Evolutionary conservation across 2,329 filamentous ascomycete species (phyloP).

Genomic region (Trichoderma pleuroti): DNA sequence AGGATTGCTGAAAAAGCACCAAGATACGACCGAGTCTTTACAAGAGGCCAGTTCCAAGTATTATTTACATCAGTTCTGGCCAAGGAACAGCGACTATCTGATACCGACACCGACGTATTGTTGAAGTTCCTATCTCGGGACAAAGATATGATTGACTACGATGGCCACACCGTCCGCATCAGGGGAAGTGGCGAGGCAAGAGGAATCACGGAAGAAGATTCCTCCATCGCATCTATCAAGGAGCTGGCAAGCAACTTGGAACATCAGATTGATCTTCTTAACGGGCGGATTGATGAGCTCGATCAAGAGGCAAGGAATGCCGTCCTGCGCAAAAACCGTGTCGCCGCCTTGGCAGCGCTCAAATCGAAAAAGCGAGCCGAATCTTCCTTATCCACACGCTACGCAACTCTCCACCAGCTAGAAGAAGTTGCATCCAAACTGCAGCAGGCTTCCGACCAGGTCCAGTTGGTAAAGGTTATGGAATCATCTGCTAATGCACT

Average conservation of each 20-base stretch:
- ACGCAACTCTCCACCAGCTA: constrained; percentile 72
- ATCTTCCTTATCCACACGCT: constrained; percentile 65
- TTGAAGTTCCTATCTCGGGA: constrained; percentile 68
- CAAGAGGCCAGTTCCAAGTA: constrained; percentile 60
- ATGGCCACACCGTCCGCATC: constrained; percentile 72
- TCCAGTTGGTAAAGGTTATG: constrained; percentile 80
- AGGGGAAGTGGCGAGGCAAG: constrained; percentile 49
- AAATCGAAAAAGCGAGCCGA: constrained; percentile 81
- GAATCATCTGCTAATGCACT: constrained; percentile 72
- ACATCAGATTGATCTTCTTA: constrained; percentile 66
- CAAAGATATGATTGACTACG: constrained; percentile 54
- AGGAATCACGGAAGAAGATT: constrained; percentile 71
- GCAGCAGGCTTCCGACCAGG: constrained; percentile 79
- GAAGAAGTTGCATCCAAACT: constrained; percentile 81
- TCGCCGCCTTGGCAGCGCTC: constrained; percentile 73
- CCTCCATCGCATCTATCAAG: constrained; percentile 78
- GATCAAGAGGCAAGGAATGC: constrained; percentile 64
- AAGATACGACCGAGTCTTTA: constrained; percentile 65
- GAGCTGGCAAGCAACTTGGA: constrained; percentile 72
- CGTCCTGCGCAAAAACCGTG: constrained; percentile 67
- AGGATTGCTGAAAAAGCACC: constrained; percentile 41
- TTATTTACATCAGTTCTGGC: constrained; percentile 54
- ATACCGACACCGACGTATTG: constrained; percentile 66
- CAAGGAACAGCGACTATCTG: constrained; percentile 50
- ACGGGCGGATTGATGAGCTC: constrained; percentile 63